Evolutionary conservation across 106 monocot species (phyloP), one percentile per base, ranked within the genome.

Genomic region (Dioscorea alata): DNA sequence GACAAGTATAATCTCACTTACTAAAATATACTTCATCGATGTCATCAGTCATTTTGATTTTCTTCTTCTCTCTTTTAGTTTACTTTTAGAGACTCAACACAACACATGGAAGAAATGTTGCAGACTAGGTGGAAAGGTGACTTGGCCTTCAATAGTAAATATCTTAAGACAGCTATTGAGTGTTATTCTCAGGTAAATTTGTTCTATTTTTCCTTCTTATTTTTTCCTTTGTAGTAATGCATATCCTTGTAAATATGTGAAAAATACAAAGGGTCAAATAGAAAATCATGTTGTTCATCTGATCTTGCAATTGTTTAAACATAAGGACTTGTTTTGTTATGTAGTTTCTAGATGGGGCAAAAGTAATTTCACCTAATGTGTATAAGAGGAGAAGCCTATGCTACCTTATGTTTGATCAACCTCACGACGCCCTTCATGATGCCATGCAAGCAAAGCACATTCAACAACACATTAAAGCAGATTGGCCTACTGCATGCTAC

Each of bases 11-110:
- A n/a, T n/a, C n/a, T n/a, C n/a, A n/a, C n/a, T n/a, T n/a, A n/a
- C n/a, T n/a, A n/a, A n/a, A n/a, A n/a, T n/a, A n/a, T n/a, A n/a
- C n/a, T n/a, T 34, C 34, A 3, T 34, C 34, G 7, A 34, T 3
- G 34, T 34, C 34, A n/a, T 57, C 22, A 25, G 8, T 33, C 7
- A 7, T 3, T 54, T n/a, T 20, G 12, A 18, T 16, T 69, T 28
- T 23, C 15, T 35, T 13, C 42, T 35, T 34, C 51, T 63, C 69
- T 61, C 63, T 48, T 71, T 48, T 74, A 94, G 94, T 71, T 94
- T 53, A 87, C 94, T 23, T 94, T 94, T 72, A 90, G 90, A 49
- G 94, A 94, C 62, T 94, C 90, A 90, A 94, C 90, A 25, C 90
- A 90, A 59, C 90, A 90, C 69, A 90, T 90, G 87, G 84, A 79